Percentiles rank a stretch among this genome's conserved stretches.
Evolutionary conservation across 2,329 filamentous ascomycete species (phyloP).

Genomic region (Fusarium longipes): DNA sequence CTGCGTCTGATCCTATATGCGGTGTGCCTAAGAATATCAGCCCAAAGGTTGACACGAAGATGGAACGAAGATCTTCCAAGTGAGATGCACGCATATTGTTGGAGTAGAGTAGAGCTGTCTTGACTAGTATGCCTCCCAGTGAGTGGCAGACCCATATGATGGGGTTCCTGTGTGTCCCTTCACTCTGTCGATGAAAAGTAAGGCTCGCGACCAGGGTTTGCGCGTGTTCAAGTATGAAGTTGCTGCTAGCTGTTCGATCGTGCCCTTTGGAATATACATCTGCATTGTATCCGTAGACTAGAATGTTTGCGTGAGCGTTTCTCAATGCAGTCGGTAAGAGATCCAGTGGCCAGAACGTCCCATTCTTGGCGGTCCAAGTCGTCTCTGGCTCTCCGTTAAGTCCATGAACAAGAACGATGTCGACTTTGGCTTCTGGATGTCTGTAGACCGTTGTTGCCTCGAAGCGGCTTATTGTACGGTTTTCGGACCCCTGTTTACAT

Average conservation of each 20-base stretch:
- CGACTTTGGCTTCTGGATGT: constrained; percentile 68
- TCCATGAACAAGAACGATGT: constrained; percentile 78
- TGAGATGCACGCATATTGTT: constrained; percentile 69
- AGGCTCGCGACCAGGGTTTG: constrained; percentile 74
- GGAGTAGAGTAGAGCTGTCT: constrained; percentile 75
- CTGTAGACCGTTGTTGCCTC: constrained; percentile 70
- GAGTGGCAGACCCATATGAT: constrained; percentile 83
- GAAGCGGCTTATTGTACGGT: constrained; percentile 57
- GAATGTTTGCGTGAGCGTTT: constrained; percentile 68
- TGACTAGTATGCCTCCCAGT: constrained; percentile 77
- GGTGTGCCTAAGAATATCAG: constrained; percentile 83
- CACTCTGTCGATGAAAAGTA: constrained; percentile 70
- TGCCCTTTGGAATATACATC: constrained; percentile 65
- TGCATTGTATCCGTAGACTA: constrained; percentile 81
- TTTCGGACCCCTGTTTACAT: constrained; percentile 53
- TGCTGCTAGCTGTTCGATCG: constrained; percentile 69
- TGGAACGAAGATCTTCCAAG: constrained; percentile 72
- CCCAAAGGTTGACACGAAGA: constrained; percentile 80
- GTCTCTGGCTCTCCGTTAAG: constrained; percentile 73
- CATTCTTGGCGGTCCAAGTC: constrained; percentile 70
- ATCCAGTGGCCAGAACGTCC: constrained; percentile 76
- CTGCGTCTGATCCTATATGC: constrained; percentile 75
- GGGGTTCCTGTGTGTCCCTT: constrained; percentile 68
- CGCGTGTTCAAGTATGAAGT: constrained; percentile 76
- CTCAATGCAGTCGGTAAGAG: constrained; percentile 71